Evolutionary conservation across 2,329 filamentous ascomycete species (phyloP), one percentile per base, ranked within the genome.

Genomic region (Claviceps sp.): DNA sequence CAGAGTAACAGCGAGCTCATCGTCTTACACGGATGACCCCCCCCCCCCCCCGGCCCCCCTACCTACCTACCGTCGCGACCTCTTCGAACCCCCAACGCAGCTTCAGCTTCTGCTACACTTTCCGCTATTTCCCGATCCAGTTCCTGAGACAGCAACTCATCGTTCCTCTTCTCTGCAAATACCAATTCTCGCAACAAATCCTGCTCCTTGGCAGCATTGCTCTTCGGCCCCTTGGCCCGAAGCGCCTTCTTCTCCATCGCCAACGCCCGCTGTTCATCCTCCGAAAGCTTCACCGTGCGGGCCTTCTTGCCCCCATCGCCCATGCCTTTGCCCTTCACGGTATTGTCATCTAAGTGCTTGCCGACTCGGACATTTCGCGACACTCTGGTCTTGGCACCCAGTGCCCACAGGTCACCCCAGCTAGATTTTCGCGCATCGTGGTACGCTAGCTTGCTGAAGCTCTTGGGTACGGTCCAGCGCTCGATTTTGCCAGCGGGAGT

Each of bases 331-430:
- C 29, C 29, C 29, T 34, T 34, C 9, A 2, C 4, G 4, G 9
- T 11, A 34, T 34, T 34, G 40, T 76, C 75, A 29, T 73, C 68
- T 0, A 63, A 63, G 50, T 67, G 68, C 55, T 63, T 65, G 50
- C 86, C 86, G 3, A 85, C 67, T 7, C 82, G 78, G 44, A 86
- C 69, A 14, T 71, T 73, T 46, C 86, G 73, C 2, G 68, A 62
- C 4, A 85, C 77, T 13, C 88, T 77, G 0, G 88, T 94, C 75
- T 97, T 97, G 22, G 90, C 91, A 0, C 93, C 93, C 0, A 97
- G 74, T 0, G 91, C 89, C 93, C 93, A 98, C 9, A 97, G 73
- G 64, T 97, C 93, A 40, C 93, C 93, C 93, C 91, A 97, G 50
- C 71, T 72, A 0, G 85, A 79, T 70, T 98, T 98, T 55, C 93